Conservation (phyloP, 192 early-diverging fungal species). For the Oehlia diaphana region DNA sequence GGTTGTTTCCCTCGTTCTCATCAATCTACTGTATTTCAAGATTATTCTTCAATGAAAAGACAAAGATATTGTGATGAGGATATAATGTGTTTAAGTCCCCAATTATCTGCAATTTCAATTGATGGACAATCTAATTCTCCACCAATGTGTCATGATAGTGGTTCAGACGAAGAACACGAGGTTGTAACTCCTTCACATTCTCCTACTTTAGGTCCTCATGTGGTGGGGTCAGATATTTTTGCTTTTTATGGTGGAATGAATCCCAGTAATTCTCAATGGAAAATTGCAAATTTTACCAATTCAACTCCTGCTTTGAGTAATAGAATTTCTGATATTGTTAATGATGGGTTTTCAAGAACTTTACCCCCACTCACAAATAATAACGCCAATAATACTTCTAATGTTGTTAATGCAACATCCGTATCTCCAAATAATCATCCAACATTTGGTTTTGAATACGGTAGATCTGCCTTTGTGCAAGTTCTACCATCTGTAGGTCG, state of each 20-base stretch:
- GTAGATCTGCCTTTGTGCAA: background rate
- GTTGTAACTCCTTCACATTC: background rate
- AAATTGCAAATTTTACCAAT: background rate
- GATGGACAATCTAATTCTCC: background rate
- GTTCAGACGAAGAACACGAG: constrained; percentile 4
- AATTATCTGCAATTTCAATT: constrained; percentile 16
- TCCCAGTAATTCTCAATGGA: background rate
- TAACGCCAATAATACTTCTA: background rate
- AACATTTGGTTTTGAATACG: background rate
- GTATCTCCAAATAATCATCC: background rate
- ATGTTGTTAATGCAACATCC: background rate
- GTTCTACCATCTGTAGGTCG: background rate
- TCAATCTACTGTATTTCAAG: background rate
- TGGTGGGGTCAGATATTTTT: background rate
- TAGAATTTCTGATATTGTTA: constrained; percentile 22
- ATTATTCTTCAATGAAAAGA: background rate
- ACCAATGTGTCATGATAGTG: constrained; percentile 7
- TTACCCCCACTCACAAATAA: constrained; percentile 2
- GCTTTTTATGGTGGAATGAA: background rate
- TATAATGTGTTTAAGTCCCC: constrained; percentile 1
- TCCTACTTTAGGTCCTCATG: constrained; percentile 7
- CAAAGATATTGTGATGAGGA: background rate
- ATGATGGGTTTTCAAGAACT: background rate
- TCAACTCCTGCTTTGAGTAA: background rate
- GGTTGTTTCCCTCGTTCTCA: background rate